Evolutionary conservation across 306 rosid genomes (phyloP).

Genomic region (Cicer pinnatifidum): DNA sequence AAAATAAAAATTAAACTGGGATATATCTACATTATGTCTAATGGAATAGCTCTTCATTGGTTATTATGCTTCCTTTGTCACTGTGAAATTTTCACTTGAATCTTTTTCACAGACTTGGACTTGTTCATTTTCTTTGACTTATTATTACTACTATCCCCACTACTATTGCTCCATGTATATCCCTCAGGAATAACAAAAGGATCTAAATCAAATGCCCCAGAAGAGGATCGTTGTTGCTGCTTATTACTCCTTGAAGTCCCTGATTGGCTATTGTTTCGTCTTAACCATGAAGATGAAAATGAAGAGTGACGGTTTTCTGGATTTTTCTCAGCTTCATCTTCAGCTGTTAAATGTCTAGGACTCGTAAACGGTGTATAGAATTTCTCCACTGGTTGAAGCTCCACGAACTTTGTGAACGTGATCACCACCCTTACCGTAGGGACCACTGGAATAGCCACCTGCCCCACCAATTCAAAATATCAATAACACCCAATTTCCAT

Average conservation of each 20-base stretch:
- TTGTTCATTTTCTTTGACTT: slow-evolving; percentile 67
- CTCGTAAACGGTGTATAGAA: slow-evolving; percentile 90
- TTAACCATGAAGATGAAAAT: slow-evolving; percentile 60
- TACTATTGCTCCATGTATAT: slow-evolving; percentile 66
- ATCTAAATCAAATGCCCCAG: slow-evolving; percentile 57
- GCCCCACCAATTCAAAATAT: slow-evolving; percentile 42
- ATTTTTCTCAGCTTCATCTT: slow-evolving; percentile 50
- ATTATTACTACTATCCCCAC: slow-evolving; percentile 57
- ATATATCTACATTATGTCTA: slow-evolving; percentile 42
- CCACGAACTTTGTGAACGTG: slow-evolving; percentile 92
- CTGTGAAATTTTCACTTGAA: slow-evolving; percentile 50
- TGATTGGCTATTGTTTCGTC: slow-evolving; percentile 62
- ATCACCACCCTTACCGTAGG: slow-evolving; percentile 96
- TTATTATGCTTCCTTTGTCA: too few relatives aligned
- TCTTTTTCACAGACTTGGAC: slow-evolving; percentile 69
- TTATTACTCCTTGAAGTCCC: slow-evolving; percentile 54
- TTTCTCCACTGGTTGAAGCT: slow-evolving; percentile 73
- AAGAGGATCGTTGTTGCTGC: slow-evolving; percentile 46
- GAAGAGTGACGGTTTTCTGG: slow-evolving; percentile 43
- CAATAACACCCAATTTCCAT: slow-evolving; percentile 28
- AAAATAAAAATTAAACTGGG: slow-evolving; percentile 36
- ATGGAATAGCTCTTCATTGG: too few relatives aligned
- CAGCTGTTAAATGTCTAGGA: slow-evolving; percentile 61
- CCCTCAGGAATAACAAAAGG: slow-evolving; percentile 90
- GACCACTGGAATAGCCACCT: slow-evolving; percentile 95